phyloP scores from a whole-genome alignment of 495 filamentous ascomycete species.

The Aspergillus ellipticus region DNA sequence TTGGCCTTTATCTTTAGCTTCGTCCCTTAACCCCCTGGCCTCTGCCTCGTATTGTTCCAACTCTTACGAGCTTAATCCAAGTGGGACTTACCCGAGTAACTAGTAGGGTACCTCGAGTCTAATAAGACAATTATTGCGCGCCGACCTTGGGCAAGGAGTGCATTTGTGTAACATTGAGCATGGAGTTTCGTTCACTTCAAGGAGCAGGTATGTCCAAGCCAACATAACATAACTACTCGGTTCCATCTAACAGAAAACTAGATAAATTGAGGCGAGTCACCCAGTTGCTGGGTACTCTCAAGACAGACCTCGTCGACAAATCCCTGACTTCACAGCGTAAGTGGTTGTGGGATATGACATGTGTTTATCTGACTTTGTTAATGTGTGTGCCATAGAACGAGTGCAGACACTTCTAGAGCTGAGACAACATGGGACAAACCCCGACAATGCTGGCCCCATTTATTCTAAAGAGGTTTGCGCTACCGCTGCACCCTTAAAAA shows the following conservation, averaged over 20 bases:
- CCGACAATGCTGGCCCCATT: conserved; percentile 69
- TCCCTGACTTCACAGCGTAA: conserved; percentile 55
- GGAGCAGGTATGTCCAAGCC: conserved; percentile 28
- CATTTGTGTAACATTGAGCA: conserved; percentile 7
- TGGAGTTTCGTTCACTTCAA: conserved; percentile 27
- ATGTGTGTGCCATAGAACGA: conserved; percentile 47
- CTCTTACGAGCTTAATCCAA: neutral
- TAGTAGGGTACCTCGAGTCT: neutral
- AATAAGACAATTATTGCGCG: neutral
- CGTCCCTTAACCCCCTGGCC: neutral
- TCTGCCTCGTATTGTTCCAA: neutral
- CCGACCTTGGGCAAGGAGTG: neutral
- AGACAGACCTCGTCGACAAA: conserved; percentile 53
- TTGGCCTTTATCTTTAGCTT: neutral
- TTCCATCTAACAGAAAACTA: conserved; percentile 29
- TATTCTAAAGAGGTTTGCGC: conserved; percentile 66
- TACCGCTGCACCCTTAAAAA: neutral
- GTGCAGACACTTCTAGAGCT: conserved; percentile 64
- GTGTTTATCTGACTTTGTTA: conserved; percentile 8
- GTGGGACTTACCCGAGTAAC: neutral
- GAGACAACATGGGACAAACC: conserved; percentile 73
- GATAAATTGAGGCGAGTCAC: conserved; percentile 64
- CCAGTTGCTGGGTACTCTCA: conserved; percentile 53
- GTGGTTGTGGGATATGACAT: conserved; percentile 18
- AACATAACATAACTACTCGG: neutral